These are phyloP conservation scores for Theobroma grandiflorum DNA, from an alignment of 441 rosid species.

Conservation along the genomic window DNA sequence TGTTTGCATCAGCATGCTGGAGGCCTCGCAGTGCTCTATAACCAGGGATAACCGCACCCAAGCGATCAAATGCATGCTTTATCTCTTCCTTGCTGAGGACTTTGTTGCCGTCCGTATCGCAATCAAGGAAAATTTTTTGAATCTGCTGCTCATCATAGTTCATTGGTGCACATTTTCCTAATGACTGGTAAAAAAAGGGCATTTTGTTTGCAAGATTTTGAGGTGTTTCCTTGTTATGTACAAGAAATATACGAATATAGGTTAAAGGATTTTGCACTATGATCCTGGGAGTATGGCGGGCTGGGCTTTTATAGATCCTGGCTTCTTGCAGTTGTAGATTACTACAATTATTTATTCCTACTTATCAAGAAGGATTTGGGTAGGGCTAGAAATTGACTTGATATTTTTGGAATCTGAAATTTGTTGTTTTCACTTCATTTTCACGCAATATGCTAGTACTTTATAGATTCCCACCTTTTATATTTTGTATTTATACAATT, in stretches of 20 bases:
- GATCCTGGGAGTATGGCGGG: neutral
- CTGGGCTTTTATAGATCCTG: neutral
- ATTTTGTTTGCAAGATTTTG: neutral
- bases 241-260: neutral
- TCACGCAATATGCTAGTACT: neutral
- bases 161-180: neutral
- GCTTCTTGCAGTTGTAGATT: neutral
- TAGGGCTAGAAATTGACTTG: neutral
- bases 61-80: constrained; percentile 9
- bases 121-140: constrained; percentile 16
- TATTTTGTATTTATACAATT: too few relatives aligned
- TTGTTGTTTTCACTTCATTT: neutral
- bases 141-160: constrained; percentile 4
- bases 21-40: neutral
- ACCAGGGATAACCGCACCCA: constrained; percentile 20
- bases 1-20: constrained; percentile 22
- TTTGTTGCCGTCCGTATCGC: constrained; percentile 36
- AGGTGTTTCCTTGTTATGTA: neutral
- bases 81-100: constrained; percentile 34
- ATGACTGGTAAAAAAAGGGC: neutral
- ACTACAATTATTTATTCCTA: neutral
- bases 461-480: too few relatives aligned
- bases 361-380: neutral
- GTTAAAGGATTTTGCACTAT: neutral
- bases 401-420: neutral